Evolutionary conservation across 2,329 filamentous ascomycete species (phyloP).

Genomic region (Zymoseptoria brevis): DNA sequence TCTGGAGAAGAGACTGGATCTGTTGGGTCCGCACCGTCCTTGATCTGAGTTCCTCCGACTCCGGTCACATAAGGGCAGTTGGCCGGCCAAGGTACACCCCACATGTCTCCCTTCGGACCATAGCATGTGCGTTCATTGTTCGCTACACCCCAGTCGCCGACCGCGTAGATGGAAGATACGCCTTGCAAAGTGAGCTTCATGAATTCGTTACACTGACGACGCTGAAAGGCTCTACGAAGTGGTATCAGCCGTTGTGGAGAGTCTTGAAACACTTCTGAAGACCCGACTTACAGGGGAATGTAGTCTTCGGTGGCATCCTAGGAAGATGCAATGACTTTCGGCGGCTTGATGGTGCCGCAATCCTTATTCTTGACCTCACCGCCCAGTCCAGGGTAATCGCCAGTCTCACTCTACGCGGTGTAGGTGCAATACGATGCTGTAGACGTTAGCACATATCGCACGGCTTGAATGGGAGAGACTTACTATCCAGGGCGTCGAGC

Average conservation of each 20-base stretch:
- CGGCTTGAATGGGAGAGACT: neutral
- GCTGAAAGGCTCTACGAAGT: constrained; percentile 38
- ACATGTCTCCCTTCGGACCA: constrained; percentile 16
- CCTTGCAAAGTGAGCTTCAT: constrained; percentile 50
- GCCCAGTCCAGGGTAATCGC: constrained; percentile 10
- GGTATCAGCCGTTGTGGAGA: neutral
- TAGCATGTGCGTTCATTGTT: constrained; percentile 10
- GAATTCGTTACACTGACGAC: constrained; percentile 46
- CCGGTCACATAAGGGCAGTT: constrained; percentile 16
- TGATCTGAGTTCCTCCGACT: neutral
- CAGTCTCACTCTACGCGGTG: constrained; percentile 12
- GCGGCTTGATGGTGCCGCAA: neutral
- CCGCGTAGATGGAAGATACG: constrained; percentile 43
- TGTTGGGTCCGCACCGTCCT: neutral
- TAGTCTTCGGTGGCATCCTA: neutral
- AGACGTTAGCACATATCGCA: neutral
- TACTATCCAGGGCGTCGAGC: neutral
- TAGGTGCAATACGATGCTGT: constrained; percentile 13
- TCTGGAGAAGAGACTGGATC: neutral
- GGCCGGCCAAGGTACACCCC: neutral
- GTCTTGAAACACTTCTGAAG: neutral
- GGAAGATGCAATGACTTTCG: neutral
- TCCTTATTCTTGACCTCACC: constrained; percentile 20
- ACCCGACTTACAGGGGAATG: neutral
- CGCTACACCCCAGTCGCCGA: constrained; percentile 35